Percentiles rank a stretch among this genome's conserved stretches.
phyloP scores from a whole-genome alignment of 2,329 filamentous ascomycete species.

The Sclerotinia spermophila region DNA sequence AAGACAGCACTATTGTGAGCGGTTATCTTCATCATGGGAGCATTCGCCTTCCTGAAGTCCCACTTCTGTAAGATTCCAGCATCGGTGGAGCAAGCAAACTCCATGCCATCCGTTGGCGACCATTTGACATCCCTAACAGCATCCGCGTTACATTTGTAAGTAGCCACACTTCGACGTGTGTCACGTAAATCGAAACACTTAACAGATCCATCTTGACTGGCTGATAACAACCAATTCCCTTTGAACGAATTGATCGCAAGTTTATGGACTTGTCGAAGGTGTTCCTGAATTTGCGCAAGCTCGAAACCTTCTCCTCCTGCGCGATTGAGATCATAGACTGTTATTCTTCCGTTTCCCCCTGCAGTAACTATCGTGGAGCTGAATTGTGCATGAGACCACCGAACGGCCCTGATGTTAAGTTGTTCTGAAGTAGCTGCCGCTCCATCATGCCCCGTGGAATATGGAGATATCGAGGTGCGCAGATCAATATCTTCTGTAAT shows the following conservation, averaged over 20 bases:
- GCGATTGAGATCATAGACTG: constrained; percentile 57
- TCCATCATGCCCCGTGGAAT: constrained; percentile 44
- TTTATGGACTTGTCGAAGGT: constrained; percentile 60
- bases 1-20: constrained; percentile 59
- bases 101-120: constrained; percentile 58
- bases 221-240: constrained; percentile 55
- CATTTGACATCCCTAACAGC: constrained; percentile 61
- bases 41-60: constrained; percentile 54
- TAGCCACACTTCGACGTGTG: constrained; percentile 48
- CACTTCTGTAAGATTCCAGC: constrained; percentile 60
- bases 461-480: constrained; percentile 52
- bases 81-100: constrained; percentile 63
- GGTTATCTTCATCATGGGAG: constrained; percentile 56
- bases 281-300: constrained; percentile 57
- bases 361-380: constrained; percentile 58
- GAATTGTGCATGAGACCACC: constrained; percentile 48
- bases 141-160: constrained; percentile 50
- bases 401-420: constrained; percentile 60
- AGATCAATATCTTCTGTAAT: constrained; percentile 57
- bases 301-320: constrained; percentile 43
- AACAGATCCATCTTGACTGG: constrained; percentile 61
- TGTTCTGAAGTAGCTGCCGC: constrained; percentile 47
- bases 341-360: constrained; percentile 61
- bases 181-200: constrained; percentile 56
- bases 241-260: constrained; percentile 60